A percentile compares a stretch with the other conserved stretches of the same genome.
Conservation (phyloP, 108 stramenopile genomes). For the Skeletonema marinoi region DNA sequence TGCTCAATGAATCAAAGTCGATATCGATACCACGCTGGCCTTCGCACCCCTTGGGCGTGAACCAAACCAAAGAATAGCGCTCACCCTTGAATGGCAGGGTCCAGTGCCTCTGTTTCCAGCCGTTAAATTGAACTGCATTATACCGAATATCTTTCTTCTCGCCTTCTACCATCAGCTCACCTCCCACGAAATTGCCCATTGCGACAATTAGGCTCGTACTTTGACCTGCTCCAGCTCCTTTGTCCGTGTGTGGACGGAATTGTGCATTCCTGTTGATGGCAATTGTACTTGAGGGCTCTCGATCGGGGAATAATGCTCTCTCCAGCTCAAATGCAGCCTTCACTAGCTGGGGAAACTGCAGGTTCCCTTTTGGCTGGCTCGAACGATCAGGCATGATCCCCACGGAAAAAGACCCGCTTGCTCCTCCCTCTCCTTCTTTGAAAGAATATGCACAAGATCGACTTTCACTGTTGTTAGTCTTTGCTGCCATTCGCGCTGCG, state of each 20-base stretch:
- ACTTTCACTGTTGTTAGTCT: constrained; percentile 32
- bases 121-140: constrained; percentile 91
- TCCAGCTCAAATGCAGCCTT: constrained; percentile 83
- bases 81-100: constrained; percentile 93
- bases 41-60: constrained; percentile 93
- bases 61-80: constrained; percentile 94
- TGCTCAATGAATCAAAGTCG: constrained; percentile 1
- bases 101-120: constrained; percentile 95
- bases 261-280: constrained; percentile 96
- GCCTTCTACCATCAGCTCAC: constrained; percentile 92
- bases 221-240: constrained; percentile 94
- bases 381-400: constrained; percentile 75
- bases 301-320: constrained; percentile 65
- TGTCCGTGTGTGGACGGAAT: constrained; percentile 88
- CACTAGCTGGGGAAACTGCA: constrained; percentile 79
- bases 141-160: constrained; percentile 88
- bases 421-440: constrained; percentile 72
- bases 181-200: constrained; percentile 87
- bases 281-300: constrained; percentile 91
- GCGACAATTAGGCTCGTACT: constrained; percentile 90
- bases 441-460: constrained; percentile 70
- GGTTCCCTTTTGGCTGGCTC: constrained; percentile 80
- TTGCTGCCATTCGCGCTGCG: constrained; percentile 50
- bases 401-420: constrained; percentile 79
- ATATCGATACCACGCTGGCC: constrained; percentile 79